Evolutionary conservation across 2,329 filamentous ascomycete genomes (phyloP).

Genomic region (Meredithiella fracta): DNA sequence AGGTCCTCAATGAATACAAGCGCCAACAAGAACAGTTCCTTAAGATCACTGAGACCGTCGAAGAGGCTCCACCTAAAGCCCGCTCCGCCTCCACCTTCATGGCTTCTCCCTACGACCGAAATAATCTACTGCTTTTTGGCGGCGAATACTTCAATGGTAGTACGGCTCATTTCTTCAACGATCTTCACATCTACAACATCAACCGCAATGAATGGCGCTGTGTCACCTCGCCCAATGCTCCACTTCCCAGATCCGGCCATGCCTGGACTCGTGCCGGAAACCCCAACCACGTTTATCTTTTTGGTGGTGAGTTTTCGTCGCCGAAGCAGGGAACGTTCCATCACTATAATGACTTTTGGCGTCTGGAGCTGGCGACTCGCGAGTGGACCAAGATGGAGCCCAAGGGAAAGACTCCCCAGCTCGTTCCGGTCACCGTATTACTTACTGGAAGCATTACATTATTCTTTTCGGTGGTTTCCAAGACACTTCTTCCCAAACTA

Average conservation of each 20-base stretch:
- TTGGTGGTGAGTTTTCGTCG: slow-evolving; percentile 90
- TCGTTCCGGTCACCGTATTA: slow-evolving; percentile 87
- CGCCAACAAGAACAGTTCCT: slow-evolving; percentile 86
- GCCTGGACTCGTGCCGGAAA: slow-evolving; percentile 88
- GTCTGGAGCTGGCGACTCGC: slow-evolving; percentile 62
- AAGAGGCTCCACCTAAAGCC: slow-evolving; percentile 54
- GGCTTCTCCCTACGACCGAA: slow-evolving; percentile 69
- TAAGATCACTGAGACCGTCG: slow-evolving; percentile 72
- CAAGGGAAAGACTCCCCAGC: slow-evolving; percentile 67
- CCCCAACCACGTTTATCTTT: slow-evolving; percentile 69
- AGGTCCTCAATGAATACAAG: slow-evolving; percentile 82
- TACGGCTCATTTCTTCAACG: slow-evolving; percentile 55
- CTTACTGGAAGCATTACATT: slow-evolving; percentile 92
- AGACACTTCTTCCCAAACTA: slow-evolving; percentile 86
- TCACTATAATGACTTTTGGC: slow-evolving; percentile 98
- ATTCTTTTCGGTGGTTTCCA: slow-evolving; percentile 94
- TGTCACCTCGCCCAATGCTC: slow-evolving; percentile 80
- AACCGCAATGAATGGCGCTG: slow-evolving; percentile 80
- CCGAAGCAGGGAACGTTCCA: slow-evolving; percentile 98
- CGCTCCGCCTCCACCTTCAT: slow-evolving; percentile 69
- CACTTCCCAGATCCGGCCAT: slow-evolving; percentile 79
- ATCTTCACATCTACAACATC: slow-evolving; percentile 55
- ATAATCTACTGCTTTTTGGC: slow-evolving; percentile 80
- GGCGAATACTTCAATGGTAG: slow-evolving; percentile 94
- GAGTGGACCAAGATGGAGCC: slow-evolving; percentile 86